Base-by-base conservation (phyloP, 2,329 filamentous ascomycete species). In the Neophaeococcomyces aloes region DNA sequence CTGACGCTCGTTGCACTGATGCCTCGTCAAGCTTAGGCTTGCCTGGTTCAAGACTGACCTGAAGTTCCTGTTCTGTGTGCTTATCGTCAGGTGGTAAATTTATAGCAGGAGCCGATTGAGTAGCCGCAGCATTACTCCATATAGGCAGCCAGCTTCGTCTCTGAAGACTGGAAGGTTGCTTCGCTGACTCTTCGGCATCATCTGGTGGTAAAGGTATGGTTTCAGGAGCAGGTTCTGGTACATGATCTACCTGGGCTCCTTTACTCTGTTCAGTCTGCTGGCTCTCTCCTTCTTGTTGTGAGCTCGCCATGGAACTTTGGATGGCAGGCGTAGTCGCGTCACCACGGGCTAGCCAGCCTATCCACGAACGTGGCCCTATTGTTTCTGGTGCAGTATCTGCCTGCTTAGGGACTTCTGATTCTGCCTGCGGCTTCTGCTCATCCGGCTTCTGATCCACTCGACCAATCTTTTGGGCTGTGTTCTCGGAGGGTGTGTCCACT, bases 71-170 rank as follows among this genome's bases (percentile, higher is more conserved):
- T n/a, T 44, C 32, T 21, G 13, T 13, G 8, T 42, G 33, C n/a
- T 8, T 25, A n/a, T 40, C 40, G 29, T 39, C 34, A 11, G 25
- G 3, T 13, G 30, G 34, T 29, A 35, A 44, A 2, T 32, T 21
- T 27, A 38, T 25, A 13, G 15, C 23, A 13, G 42, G 27, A 29
- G 31, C 45, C 2, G 39, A 42, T 35, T 42, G 39, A 17, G 30
- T 14, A 7, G 51, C 19, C 23, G 36, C 10, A 30, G 49, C 50
- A 31, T 42, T 62, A 46, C 60, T 60, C 65, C 61, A 67, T 59
- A 68, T 65, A 46, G 67, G 65, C 45, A 67, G 56, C 66, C 65
- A 68, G 33, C 64, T 65, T 40, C 63, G 59, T 45, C 63, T 68
- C 59, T 21, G 60, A 44, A 10, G 41, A 49, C 3, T 56, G 30